These are phyloP conservation scores for Filosporella fistucella DNA, from an alignment of 495 filamentous ascomycete species.

Conservation along the genomic window DNA sequence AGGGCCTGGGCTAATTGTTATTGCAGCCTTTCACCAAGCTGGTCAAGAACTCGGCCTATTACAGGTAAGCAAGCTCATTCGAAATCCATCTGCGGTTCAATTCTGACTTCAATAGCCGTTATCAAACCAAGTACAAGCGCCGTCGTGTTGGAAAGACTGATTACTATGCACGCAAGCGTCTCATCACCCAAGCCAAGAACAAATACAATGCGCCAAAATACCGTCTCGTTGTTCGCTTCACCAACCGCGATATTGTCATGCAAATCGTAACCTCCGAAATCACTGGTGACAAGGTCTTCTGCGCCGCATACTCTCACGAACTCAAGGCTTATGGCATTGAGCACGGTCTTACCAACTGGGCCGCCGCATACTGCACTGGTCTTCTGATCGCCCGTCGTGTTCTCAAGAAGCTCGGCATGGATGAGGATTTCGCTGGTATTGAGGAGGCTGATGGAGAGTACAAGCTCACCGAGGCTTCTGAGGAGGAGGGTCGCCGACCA, in stretches of 20 bases:
- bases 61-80: constrained; percentile 67
- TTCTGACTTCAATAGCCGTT: constrained; percentile 60
- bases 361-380: constrained; percentile 93
- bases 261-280: constrained; percentile 98
- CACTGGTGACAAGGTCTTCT: constrained; percentile 93
- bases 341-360: constrained; percentile 99
- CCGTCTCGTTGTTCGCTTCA: constrained; percentile 99
- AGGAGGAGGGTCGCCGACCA: constrained; percentile 84
- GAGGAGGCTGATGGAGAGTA: constrained; percentile 94
- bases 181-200: constrained; percentile 99
- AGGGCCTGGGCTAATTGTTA: constrained; percentile 24
- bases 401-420: constrained; percentile 92
- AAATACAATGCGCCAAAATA: constrained; percentile 99
- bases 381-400: constrained; percentile 95
- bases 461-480: constrained; percentile 85
- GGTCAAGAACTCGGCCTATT: constrained; percentile 96
- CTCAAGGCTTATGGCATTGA: constrained; percentile 93
- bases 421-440: constrained; percentile 86
- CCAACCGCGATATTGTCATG: constrained; percentile 98
- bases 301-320: constrained; percentile 93
- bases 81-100: background rate
- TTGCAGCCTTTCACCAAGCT: constrained; percentile 88
- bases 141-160: constrained; percentile 97
- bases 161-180: constrained; percentile 99
- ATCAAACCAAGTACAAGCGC: constrained; percentile 99